These are phyloP conservation scores for Coemansia sp. DNA, from an alignment of 192 early-diverging fungal species.

Conservation along the genomic window DNA sequence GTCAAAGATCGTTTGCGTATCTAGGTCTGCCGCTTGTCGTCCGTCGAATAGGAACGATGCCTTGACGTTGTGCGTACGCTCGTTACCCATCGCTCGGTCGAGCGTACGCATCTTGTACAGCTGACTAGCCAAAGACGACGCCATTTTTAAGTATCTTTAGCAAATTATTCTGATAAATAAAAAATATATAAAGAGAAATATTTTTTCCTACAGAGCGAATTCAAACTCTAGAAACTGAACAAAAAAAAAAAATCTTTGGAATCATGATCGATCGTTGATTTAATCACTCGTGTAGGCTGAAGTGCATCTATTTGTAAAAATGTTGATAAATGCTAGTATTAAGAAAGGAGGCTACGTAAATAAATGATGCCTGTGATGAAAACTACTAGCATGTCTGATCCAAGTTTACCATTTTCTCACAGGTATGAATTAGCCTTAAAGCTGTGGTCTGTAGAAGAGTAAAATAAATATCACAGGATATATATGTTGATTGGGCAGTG, in stretches of 20 bases:
- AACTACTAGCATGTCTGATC: no score
- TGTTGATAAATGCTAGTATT: neutral
- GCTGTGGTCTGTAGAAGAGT: no score
- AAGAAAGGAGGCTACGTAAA: no score
- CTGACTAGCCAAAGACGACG: constrained; percentile 67
- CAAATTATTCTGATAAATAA: constrained; percentile 2
- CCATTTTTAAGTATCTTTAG: constrained; percentile 38
- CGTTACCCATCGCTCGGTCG: constrained; percentile 61
- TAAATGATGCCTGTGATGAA: no score
- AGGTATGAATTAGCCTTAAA: no score
- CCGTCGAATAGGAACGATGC: constrained; percentile 82
- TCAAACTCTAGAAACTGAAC: neutral
- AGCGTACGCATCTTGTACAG: constrained; percentile 64
- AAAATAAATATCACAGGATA: no score
- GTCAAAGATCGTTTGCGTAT: constrained; percentile 82
- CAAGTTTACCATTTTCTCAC: no score
- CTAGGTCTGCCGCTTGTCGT: constrained; percentile 84
- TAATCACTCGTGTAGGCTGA: neutral
- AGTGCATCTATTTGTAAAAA: neutral
- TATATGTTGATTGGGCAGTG: no score
- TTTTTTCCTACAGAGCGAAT: neutral
- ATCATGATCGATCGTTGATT: neutral
- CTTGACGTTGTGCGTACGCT: constrained; percentile 60
- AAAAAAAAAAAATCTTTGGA: neutral
- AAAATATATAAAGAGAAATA: neutral